Evolutionary conservation across 768 basidiomycete genomes (phyloP).

Genomic region (Amanita rubescens): DNA sequence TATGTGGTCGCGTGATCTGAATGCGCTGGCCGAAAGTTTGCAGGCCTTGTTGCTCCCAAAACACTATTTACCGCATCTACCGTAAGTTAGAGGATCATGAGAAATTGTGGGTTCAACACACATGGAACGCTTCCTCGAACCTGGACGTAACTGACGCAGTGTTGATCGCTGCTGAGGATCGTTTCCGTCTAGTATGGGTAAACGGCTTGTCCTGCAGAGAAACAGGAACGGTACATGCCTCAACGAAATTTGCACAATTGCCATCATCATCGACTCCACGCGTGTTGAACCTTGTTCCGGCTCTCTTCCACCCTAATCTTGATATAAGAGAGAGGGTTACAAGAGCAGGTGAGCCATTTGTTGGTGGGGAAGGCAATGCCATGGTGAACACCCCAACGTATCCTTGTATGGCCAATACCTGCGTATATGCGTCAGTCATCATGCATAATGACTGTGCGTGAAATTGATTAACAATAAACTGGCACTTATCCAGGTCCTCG

Average conservation of each 20-base stretch:
- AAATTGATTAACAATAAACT: slow-evolving; percentile 64
- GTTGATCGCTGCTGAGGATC: slow-evolving; percentile 77
- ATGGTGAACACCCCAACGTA: slow-evolving; percentile 82
- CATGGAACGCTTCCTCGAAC: slow-evolving; percentile 92
- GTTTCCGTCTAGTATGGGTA: slow-evolving; percentile 68
- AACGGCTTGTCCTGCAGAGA: slow-evolving; percentile 5
- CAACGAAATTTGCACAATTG: slow-evolving; percentile 93
- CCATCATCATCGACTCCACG: slow-evolving; percentile 95
- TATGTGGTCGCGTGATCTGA: slow-evolving; percentile 91
- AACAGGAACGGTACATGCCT: slow-evolving; percentile 40
- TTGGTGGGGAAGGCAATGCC: slow-evolving; percentile 68
- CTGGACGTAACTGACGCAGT: slow-evolving; percentile 89
- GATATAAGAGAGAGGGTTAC: slow-evolving; percentile 79
- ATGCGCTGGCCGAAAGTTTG: slow-evolving; percentile 93
- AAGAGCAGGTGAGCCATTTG: slow-evolving; percentile 61
- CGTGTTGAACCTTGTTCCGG: slow-evolving; percentile 96
- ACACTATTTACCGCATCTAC: slow-evolving; percentile 65
- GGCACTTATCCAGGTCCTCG: slow-evolving; percentile 70
- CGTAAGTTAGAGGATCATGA: slow-evolving; percentile 8
- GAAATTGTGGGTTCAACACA: slow-evolving; percentile 36
- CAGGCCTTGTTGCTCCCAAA: slow-evolving; percentile 97
- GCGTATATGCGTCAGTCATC: slow-evolving; percentile 7
- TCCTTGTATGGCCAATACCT: slow-evolving; percentile 92
- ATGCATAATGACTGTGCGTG: slow-evolving; percentile 9
- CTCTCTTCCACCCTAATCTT: slow-evolving; percentile 88